Base-by-base conservation (phyloP, 805 yeast genomes). In the Sporopachydermia quercuum region DNA sequence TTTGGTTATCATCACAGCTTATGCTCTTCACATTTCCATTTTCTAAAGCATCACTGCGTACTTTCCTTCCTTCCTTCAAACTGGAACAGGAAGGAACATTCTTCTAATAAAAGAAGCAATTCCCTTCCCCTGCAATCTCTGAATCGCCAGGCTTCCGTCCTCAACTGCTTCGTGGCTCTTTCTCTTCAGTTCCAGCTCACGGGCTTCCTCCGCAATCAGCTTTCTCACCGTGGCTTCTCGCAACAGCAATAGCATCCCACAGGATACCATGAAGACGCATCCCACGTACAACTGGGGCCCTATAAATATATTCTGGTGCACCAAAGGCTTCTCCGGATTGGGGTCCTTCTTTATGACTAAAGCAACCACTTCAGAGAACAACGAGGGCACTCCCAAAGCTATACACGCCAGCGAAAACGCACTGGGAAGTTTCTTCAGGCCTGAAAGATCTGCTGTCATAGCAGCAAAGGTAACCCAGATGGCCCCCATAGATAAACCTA, bases 351-450 rank as follows among this genome's bases (percentile, higher is more conserved):
- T 8, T 8, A 23, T 23, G 8, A 8, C 30, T n/a, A 23, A 23
- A 8, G 74, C 79, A 38, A 74, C 66, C 4, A 71, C 64, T 54
- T 75, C 82, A 3, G 74, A 60, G 1, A 66, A 63, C 17, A 75
- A 52, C 3, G 66, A 52, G 18, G 54, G 39, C 3, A 60, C 46
- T 1, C 63, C 57, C 19, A 56, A 54, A 13, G 47, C 38, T 5
- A 54, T 39, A 39, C 58, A 61, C 4, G 60, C 55, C 39, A 54
- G 57, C 3, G 61, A 50, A 56, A 67, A 59, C 2, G 63, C 66
- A 16, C 64, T 54, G 15, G 63, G 54, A 42, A 62, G 64, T 15
- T 53, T 54, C 5, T 54, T 54, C 5, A 60, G 53, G 15, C 56
- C 62, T 16, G 60, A 60, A 42, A 60, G 55, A 47, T 67, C 71